phyloP scores from a whole-genome alignment of 306 rosid species.

The Quercus robur region DNA sequence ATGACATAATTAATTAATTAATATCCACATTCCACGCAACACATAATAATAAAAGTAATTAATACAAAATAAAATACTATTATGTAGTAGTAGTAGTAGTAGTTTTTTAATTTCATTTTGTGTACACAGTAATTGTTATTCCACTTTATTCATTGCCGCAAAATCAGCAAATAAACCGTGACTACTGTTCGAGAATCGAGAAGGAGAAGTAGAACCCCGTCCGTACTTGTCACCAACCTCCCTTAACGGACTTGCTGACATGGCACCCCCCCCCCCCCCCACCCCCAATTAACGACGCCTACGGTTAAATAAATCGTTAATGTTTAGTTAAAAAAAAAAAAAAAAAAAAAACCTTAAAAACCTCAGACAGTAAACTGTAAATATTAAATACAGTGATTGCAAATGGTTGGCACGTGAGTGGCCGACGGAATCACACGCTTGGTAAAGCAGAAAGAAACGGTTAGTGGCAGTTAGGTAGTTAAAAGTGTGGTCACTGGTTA shows the following conservation, averaged over 20 bases:
- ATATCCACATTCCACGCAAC: slow-evolving; percentile 23
- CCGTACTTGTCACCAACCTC: slow-evolving; percentile 35
- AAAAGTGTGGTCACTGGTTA: not conserved
- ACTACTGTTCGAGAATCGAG: slow-evolving; percentile 1
- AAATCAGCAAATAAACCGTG: slow-evolving; percentile 53
- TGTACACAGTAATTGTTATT: slow-evolving; percentile 15
- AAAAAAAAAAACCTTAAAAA: not conserved
- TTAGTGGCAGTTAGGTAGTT: slow-evolving; percentile 5
- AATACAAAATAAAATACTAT: not conserved
- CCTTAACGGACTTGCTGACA: slow-evolving; percentile 8
- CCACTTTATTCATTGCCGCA: slow-evolving; percentile 33
- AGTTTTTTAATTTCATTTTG: not conserved
- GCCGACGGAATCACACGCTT: slow-evolving; percentile 27
- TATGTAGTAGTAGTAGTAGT: too few species aligned
- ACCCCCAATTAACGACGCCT: not conserved
- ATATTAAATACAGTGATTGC: not conserved
- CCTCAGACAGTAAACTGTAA: slow-evolving; percentile 28
- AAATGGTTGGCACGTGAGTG: slow-evolving; percentile 33
- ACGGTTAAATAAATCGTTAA: slow-evolving; percentile 14
- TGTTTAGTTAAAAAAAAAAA: slow-evolving; percentile 22
- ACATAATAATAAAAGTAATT: not conserved
- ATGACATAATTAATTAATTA: slow-evolving; percentile 22
- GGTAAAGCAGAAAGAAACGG: not conserved
- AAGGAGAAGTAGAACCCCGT: not conserved
- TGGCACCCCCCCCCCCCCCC: slow-evolving; percentile 6